Base-by-base conservation (phyloP, 768 basidiomycete species). In the Kwoniella sp. region DNA sequence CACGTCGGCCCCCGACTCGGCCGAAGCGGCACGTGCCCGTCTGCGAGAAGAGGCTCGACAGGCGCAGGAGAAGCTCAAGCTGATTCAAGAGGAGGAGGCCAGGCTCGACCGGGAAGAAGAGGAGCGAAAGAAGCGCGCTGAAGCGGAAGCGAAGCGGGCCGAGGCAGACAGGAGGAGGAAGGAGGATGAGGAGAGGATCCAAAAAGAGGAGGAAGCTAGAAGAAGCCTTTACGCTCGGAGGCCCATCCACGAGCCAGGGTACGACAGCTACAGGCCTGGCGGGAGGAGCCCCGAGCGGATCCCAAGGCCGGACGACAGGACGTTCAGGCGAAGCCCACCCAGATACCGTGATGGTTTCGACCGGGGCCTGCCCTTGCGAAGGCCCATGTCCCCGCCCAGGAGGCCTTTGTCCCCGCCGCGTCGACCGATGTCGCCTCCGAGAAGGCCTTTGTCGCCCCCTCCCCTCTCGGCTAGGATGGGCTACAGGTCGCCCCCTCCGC, bases 41-140 rank as follows among this genome's bases (percentile, higher is more conserved):
- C 29, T 45, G 27, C 29, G 45, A 12, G 43, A 53, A 27, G 52
- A 53, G 27, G 32, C 44, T 15, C 37, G 52, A 6, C 38, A 45
- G 26, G 52, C 52, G 3, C 39, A 55, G 26, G 53, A 48, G 42
- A 44, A 36, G 15, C 32, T 55, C 19, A 42, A 44, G 27, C 26
- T 34, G n/a, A 17, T 55, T 11, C 33, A 55, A 31, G 39, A 55
- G 27, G 53, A 48, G 34, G 53, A 55, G 37, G 53, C 39, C 12
- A 55, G 53, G 22, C 29, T 55, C 19, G 46, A 40, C 25, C 38
- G 41, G 27, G 27, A 39, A 7, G 47, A 49, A 19, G 47, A 19
- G 15, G 47, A 49, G 25, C 37, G 38, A 15, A 48, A 47, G 39
- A 47, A 47, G 44, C 48, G 37, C n/a, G n/a, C n/a, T n/a, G n/a